Percentiles rank a stretch among this genome's conserved stretches.
Conservation (phyloP, 1,284 basidiomycete species). For the Apiotrichum sp. region DNA sequence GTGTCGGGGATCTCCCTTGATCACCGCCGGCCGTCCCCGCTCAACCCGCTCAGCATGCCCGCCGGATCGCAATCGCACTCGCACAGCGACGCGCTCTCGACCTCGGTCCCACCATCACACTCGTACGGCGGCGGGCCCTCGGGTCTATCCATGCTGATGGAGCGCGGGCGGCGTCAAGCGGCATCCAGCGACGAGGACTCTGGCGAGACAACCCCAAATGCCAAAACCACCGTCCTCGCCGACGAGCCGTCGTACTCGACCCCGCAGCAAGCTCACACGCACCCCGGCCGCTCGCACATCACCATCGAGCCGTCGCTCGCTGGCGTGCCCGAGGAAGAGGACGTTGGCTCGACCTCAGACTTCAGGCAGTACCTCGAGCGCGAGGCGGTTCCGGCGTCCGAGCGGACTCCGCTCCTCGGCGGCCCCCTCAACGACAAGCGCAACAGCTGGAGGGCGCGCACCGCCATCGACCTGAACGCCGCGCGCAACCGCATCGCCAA, state of each 20-base stretch:
- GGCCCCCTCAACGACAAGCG: slow-evolving; percentile 3
- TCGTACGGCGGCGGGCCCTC: slow-evolving; percentile 20
- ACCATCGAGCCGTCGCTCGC: not conserved
- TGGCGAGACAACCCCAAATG: slow-evolving; percentile 13
- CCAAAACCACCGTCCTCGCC: not conserved
- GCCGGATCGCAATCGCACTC: slow-evolving; percentile 18
- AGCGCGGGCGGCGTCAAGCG: slow-evolving; percentile 12
- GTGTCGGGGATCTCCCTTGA: slow-evolving; percentile 9
- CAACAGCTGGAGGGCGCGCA: slow-evolving; percentile 10
- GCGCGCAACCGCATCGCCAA: slow-evolving; percentile 23
- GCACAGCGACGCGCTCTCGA: not conserved
- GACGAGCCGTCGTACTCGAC: slow-evolving; percentile 1
- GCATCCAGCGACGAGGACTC: slow-evolving; percentile 1
- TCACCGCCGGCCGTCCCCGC: slow-evolving; percentile 29
- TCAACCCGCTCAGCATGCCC: slow-evolving; percentile 17
- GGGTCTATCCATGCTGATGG: slow-evolving; percentile 38
- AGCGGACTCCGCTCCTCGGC: slow-evolving; percentile 14
- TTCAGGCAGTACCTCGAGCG: slow-evolving; percentile 13
- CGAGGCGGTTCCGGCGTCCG: slow-evolving; percentile 4
- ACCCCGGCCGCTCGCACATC: slow-evolving; percentile 3
- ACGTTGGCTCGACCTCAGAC: slow-evolving; percentile 9
- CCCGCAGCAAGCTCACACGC: not conserved
- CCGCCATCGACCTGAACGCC: slow-evolving; percentile 8
- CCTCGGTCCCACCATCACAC: not conserved
- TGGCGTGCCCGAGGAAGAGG: slow-evolving; percentile 14